A percentile compares a stretch with the other conserved stretches of the same genome.
These are phyloP conservation scores for Coniochaeta ligniaria DNA, from an alignment of 2,329 filamentous ascomycete genomes.

Conservation along the genomic window DNA sequence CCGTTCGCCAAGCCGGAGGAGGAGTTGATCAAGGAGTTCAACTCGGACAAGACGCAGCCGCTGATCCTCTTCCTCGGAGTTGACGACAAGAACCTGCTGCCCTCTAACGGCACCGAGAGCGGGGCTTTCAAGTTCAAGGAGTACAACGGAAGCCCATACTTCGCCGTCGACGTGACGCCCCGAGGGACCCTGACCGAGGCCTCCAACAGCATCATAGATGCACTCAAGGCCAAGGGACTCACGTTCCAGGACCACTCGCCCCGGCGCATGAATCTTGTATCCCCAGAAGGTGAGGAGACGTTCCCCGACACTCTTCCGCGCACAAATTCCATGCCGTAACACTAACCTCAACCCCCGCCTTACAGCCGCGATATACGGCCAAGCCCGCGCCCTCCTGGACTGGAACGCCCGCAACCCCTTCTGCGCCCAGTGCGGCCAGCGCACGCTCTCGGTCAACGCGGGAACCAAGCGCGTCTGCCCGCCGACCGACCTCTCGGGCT, in stretches of 20 bases:
- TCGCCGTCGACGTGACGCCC: conserved; percentile 83
- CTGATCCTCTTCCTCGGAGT: conserved; percentile 80
- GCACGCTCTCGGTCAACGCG: conserved; percentile 70
- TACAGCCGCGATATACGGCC: conserved; percentile 80
- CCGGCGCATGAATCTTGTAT: conserved; percentile 33
- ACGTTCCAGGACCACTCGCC: conserved; percentile 55
- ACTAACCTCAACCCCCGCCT: conserved; percentile 5
- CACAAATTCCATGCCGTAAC: not conserved
- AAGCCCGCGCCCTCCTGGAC: conserved; percentile 80
- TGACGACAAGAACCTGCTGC: conserved; percentile 48
- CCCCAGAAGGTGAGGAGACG: conserved; percentile 34
- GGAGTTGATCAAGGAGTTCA: conserved; percentile 63
- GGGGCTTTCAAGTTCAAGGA: conserved; percentile 51
- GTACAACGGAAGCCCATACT: conserved; percentile 76
- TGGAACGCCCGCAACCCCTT: conserved; percentile 93
- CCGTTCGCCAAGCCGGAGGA: conserved; percentile 67
- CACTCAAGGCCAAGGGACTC: conserved; percentile 51
- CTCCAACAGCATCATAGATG: conserved; percentile 45
- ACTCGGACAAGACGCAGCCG: conserved; percentile 61
- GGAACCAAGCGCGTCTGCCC: conserved; percentile 79
- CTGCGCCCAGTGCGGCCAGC: conserved; percentile 81
- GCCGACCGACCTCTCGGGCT: conserved; percentile 52
- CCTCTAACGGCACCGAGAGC: conserved; percentile 16
- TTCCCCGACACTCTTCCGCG: not conserved
- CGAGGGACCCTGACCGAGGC: conserved; percentile 54